Percentiles rank a stretch among this genome's conserved stretches.
Evolutionary conservation across 768 basidiomycete species (phyloP).

Genomic region (Leccinum ochraceum): DNA sequence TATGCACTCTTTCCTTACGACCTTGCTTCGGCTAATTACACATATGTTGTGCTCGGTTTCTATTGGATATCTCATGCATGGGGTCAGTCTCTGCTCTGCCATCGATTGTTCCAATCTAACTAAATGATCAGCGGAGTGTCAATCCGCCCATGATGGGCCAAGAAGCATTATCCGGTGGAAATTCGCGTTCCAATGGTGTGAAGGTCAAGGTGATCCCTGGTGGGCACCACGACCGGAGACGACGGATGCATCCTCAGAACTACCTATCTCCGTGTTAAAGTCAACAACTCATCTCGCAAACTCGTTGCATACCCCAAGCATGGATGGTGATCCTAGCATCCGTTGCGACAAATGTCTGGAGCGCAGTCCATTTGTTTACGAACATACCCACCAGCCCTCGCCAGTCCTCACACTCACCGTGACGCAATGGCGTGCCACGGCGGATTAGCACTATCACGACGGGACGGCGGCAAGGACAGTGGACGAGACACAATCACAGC

Average conservation of each 20-base stretch:
- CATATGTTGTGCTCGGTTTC: slow-evolving; percentile 54
- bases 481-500: too few species aligned
- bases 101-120: slow-evolving; percentile 18
- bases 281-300: neutral
- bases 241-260: neutral
- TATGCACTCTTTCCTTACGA: slow-evolving; percentile 76
- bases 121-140: slow-evolving; percentile 53
- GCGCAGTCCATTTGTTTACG: slow-evolving; percentile 54
- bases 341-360: slow-evolving; percentile 46
- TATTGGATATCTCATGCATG: slow-evolving; percentile 69
- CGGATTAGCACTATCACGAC: too few species aligned
- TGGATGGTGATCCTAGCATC: neutral
- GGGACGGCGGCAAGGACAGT: too few species aligned
- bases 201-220: slow-evolving; percentile 63
- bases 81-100: slow-evolving; percentile 29
- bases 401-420: too few species aligned
- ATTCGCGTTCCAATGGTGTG: slow-evolving; percentile 85
- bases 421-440: too few species aligned
- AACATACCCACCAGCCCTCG: slow-evolving; percentile 13
- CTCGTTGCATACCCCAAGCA: neutral
- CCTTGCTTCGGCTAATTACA: slow-evolving; percentile 47
- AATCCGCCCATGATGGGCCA: slow-evolving; percentile 46
- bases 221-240: slow-evolving; percentile 35
- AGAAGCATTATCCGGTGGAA: slow-evolving; percentile 74
- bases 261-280: neutral